phyloP scores from a whole-genome alignment of 805 yeast genomes.

The Candida peoriensis region DNA sequence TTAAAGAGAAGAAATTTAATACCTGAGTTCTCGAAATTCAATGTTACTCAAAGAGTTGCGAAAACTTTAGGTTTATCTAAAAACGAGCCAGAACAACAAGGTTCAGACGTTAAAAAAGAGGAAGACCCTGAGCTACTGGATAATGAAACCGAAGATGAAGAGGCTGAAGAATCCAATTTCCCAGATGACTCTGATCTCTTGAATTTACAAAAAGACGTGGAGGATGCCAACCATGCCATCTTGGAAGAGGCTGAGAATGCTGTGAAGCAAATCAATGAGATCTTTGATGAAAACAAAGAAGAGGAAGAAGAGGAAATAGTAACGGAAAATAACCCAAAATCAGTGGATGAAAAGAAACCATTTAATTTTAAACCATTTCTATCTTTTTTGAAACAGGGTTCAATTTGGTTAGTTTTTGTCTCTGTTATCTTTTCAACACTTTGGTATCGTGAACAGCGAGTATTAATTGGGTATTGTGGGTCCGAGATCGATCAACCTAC shows the following conservation, averaged over 20 bases:
- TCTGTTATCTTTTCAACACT: slow-evolving; percentile 36
- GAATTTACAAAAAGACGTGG: slow-evolving; percentile 21
- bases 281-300: slow-evolving; percentile 10
- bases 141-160: slow-evolving; percentile 7
- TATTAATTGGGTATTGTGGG: slow-evolving; percentile 73
- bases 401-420: slow-evolving; percentile 33
- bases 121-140: slow-evolving; percentile 7
- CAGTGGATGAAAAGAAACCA: slow-evolving; percentile 5
- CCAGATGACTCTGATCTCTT: slow-evolving; percentile 14
- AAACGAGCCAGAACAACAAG: not conserved
- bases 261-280: slow-evolving; percentile 20
- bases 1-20: slow-evolving; percentile 22
- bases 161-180: slow-evolving; percentile 10
- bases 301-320: slow-evolving; percentile 12
- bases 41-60: slow-evolving; percentile 31
- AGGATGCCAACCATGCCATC: slow-evolving; percentile 17
- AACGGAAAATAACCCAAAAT: not conserved
- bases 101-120: slow-evolving; percentile 1
- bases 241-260: slow-evolving; percentile 25
- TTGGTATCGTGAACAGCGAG: slow-evolving; percentile 63
- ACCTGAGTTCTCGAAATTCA: slow-evolving; percentile 29
- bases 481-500: slow-evolving; percentile 44
- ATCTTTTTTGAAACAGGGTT: slow-evolving; percentile 19
- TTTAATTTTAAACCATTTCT: slow-evolving; percentile 7
- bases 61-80: slow-evolving; percentile 26